Percentiles rank a stretch among this genome's conserved stretches.
Evolutionary conservation across 2,329 filamentous ascomycete genomes (phyloP).

Genomic region (Hymenoscyphus infarciens): DNA sequence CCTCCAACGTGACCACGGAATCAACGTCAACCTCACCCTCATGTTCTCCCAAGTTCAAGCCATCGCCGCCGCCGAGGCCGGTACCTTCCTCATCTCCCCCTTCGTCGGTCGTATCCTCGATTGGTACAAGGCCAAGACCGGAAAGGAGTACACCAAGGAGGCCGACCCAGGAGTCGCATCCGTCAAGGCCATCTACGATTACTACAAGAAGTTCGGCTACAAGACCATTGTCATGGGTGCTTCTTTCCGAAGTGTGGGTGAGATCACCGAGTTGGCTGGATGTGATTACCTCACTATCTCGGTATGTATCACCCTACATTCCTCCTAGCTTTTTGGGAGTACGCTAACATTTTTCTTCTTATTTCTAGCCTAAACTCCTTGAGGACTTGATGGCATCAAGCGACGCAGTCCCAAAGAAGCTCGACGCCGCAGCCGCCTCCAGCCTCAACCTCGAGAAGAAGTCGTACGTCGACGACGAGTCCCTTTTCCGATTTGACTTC

Average conservation of each 20-base stretch:
- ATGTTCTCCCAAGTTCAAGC: constrained; percentile 97
- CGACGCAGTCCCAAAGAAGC: constrained; percentile 85
- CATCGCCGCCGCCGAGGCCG: constrained; percentile 91
- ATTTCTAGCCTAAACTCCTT: constrained; percentile 74
- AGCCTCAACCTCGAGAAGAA: constrained; percentile 79
- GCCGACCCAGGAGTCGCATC: constrained; percentile 96
- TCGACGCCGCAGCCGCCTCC: constrained; percentile 64
- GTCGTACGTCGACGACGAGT: constrained; percentile 85
- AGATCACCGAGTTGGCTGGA: constrained; percentile 97
- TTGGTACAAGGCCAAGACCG: constrained; percentile 96
- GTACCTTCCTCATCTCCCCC: constrained; percentile 95
- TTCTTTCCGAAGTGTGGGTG: constrained; percentile 92
- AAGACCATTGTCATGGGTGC: constrained; percentile 99
- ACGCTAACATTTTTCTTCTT: constrained; percentile 5
- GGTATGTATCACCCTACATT: constrained; percentile 46
- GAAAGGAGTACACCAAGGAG: constrained; percentile 86
- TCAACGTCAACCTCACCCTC: constrained; percentile 98
- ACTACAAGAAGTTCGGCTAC: constrained; percentile 99
- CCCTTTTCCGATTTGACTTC: constrained; percentile 95
- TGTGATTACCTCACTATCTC: constrained; percentile 99
- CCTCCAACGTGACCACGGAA: constrained; percentile 88
- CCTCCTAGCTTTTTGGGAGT: neutral
- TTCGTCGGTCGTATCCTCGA: constrained; percentile 99
- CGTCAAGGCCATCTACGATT: constrained; percentile 95
- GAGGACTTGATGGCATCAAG: constrained; percentile 89